A percentile compares a stretch with the other conserved stretches of the same genome.
phyloP scores from a whole-genome alignment of 2,329 filamentous ascomycete genomes.

The Xylariaceae sp. region DNA sequence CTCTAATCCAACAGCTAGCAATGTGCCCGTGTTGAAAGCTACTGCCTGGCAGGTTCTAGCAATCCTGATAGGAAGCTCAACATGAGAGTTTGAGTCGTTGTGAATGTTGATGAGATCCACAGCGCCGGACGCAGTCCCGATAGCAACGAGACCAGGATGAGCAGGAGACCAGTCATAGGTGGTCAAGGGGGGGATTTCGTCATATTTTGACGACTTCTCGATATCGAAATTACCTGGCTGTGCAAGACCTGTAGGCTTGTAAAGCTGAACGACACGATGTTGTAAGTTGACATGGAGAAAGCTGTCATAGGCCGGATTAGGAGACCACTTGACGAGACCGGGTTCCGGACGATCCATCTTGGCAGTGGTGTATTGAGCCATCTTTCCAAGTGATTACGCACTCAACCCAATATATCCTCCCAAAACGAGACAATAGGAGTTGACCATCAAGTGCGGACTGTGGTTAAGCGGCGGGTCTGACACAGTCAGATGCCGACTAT shows the following conservation, averaged over 20 bases:
- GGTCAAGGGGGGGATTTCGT: conserved; percentile 65
- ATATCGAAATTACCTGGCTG: conserved; percentile 61
- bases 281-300: conserved; percentile 69
- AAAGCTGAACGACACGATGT: conserved; percentile 64
- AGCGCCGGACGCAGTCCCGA: conserved; percentile 75
- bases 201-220: conserved; percentile 58
- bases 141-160: conserved; percentile 67
- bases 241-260: conserved; percentile 63
- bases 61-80: conserved; percentile 72
- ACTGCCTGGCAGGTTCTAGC: conserved; percentile 80
- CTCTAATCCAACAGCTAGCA: conserved; percentile 78
- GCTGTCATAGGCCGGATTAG: conserved; percentile 58
- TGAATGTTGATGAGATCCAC: conserved; percentile 75
- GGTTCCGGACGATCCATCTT: conserved; percentile 62
- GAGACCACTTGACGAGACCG: conserved; percentile 69
- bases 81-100: conserved; percentile 65
- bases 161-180: conserved; percentile 69
- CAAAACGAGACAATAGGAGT: not conserved
- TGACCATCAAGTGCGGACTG: not conserved
- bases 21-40: conserved; percentile 72
- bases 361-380: conserved; percentile 30
- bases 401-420: not conserved
- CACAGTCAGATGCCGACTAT: not conserved
- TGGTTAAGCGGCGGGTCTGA: not conserved
- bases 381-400: conserved; percentile 6